phyloP scores from a whole-genome alignment of 2,329 filamentous ascomycete species.

The Aspergillus awamori region DNA sequence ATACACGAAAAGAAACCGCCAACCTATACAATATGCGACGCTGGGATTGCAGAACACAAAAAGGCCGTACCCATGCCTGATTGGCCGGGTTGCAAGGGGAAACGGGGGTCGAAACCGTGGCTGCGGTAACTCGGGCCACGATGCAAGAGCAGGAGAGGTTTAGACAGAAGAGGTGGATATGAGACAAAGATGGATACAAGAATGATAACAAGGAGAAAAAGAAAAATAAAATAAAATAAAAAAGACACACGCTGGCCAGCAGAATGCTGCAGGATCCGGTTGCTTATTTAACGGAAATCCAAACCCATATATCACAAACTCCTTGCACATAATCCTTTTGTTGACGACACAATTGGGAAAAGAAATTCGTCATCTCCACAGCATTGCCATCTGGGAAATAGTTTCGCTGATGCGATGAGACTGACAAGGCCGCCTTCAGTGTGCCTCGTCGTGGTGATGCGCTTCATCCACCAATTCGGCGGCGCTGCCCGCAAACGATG shows the following conservation, averaged over 20 bases:
- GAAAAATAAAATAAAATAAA: not conserved
- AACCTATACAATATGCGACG: constrained; percentile 21
- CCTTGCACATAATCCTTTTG: constrained; percentile 17
- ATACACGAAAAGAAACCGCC: constrained; percentile 22
- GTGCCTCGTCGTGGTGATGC: constrained; percentile 18
- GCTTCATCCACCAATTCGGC: constrained; percentile 49
- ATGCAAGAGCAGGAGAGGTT: not conserved
- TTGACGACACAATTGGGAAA: constrained; percentile 2
- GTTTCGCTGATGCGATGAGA: too few relatives aligned
- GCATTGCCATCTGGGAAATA: too few relatives aligned
- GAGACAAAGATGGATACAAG: not conserved
- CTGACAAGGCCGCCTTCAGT: constrained; percentile 9
- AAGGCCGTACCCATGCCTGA: not conserved
- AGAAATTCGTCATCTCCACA: constrained; percentile 3
- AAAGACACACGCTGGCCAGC: not conserved
- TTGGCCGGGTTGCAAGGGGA: not conserved
- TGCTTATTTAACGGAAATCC: constrained; percentile 16
- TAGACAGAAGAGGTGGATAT: not conserved
- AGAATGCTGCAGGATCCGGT: constrained; percentile 4
- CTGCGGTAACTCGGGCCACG: not conserved
- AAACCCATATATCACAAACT: constrained; percentile 20
- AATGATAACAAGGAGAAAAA: not conserved
- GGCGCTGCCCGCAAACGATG: constrained; percentile 44
- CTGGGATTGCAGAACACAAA: constrained; percentile 1
- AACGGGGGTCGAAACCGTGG: not conserved